A percentile compares a stretch with the other conserved stretches of the same genome.
These are phyloP conservation scores for Eimeria tenella DNA, from an alignment of 169 alveolate species.

Conservation along the genomic window DNA sequence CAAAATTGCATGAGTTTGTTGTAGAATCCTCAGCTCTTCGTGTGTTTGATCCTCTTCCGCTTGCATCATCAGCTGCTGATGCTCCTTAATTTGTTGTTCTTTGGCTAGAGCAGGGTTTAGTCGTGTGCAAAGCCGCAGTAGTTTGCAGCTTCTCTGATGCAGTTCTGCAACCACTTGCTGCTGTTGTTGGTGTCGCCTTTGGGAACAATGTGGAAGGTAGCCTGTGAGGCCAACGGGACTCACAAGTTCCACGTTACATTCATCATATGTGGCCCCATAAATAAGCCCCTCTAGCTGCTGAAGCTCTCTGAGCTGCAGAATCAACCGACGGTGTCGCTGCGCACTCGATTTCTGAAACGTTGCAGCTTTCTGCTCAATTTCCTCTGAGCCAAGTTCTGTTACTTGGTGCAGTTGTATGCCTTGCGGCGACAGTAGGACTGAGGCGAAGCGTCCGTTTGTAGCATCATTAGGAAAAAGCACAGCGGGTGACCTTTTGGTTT, in stretches of 20 bases:
- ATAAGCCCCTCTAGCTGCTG: constrained; percentile 9
- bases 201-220: background rate
- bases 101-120: background rate
- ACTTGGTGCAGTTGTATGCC: too few relatives aligned
- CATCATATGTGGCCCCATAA: background rate
- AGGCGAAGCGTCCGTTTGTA: too few relatives aligned
- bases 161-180: constrained; percentile 15
- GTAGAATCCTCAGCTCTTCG: constrained; percentile 3
- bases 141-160: constrained; percentile 20
- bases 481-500: too few relatives aligned
- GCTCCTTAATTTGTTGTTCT: background rate
- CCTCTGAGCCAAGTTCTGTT: too few relatives aligned
- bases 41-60: background rate
- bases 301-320: constrained; percentile 42
- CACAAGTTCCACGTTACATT: background rate
- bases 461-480: too few relatives aligned
- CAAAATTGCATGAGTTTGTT: background rate
- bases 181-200: constrained; percentile 16
- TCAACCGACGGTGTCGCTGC: background rate
- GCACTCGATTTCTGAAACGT: background rate
- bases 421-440: too few relatives aligned
- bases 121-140: background rate
- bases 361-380: background rate
- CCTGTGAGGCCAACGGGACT: background rate
- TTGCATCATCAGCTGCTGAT: background rate